Evolutionary conservation across 2,329 filamentous ascomycete genomes (phyloP).

Genomic region (Sporothrix pseudoabietina): DNA sequence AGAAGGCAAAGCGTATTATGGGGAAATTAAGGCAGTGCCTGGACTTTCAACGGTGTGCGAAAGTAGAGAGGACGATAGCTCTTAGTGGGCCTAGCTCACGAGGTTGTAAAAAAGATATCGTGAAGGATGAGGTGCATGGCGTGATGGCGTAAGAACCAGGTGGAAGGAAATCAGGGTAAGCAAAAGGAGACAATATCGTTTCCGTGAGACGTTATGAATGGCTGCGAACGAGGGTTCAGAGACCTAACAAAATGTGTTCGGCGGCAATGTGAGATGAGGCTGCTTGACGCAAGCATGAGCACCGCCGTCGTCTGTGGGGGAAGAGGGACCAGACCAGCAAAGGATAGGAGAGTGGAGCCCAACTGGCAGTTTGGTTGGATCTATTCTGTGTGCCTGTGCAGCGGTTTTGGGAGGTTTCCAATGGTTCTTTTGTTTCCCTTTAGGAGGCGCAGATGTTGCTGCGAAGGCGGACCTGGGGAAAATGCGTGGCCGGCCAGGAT

Average conservation of each 20-base stretch:
- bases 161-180: not conserved
- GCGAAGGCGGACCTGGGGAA: not conserved
- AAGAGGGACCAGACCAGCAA: not conserved
- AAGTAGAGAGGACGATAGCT: not conserved
- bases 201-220: not conserved
- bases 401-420: not conserved
- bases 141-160: not conserved
- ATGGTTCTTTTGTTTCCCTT: not conserved
- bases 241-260: not conserved
- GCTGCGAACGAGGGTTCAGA: not conserved
- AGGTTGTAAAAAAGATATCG: not conserved
- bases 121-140: not conserved
- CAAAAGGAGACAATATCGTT: not conserved
- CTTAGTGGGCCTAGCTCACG: not conserved
- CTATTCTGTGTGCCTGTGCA: not conserved
- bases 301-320: constrained; percentile 6
- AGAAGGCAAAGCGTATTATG: not conserved
- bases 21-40: constrained; percentile 1
- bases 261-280: constrained; percentile 1
- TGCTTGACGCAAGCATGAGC: constrained; percentile 5
- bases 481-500: constrained; percentile 11
- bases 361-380: not conserved
- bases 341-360: not conserved
- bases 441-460: not conserved
- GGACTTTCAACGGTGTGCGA: not conserved